These are phyloP conservation scores for Mitragyna speciosa DNA, from an alignment of 257 asterid genomes.

Conservation along the genomic window DNA sequence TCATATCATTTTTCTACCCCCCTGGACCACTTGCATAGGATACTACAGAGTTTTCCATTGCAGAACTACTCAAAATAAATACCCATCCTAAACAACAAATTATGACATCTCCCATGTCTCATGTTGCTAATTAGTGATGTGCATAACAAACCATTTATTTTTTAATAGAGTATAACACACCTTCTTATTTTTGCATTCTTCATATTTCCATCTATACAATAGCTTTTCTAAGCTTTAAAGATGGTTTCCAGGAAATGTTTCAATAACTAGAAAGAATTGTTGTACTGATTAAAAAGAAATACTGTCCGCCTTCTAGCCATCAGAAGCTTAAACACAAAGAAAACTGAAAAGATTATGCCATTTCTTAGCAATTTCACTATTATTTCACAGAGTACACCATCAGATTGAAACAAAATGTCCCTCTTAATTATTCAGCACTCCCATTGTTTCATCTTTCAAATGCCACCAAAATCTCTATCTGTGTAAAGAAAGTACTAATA, in stretches of 20 bases:
- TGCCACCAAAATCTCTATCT: too few species aligned
- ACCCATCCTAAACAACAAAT: background rate
- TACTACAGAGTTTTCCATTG: background rate
- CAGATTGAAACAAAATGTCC: too few species aligned
- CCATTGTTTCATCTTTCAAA: too few species aligned
- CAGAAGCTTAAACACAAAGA: too few species aligned
- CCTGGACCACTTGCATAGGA: conserved; percentile 3
- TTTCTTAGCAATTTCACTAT: background rate
- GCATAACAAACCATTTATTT: too few species aligned
- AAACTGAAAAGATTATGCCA: background rate
- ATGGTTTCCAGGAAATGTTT: background rate
- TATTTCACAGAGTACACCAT: too few species aligned
- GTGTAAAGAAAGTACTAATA: too few species aligned
- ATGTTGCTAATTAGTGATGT: too few species aligned
- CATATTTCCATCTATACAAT: background rate
- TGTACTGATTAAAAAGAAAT: background rate
- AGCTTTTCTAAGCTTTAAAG: background rate
- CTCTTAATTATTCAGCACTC: too few species aligned
- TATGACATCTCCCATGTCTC: background rate
- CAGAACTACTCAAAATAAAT: background rate
- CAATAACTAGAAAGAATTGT: too few species aligned
- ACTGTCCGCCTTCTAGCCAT: background rate
- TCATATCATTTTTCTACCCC: background rate
- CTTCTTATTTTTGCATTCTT: background rate
- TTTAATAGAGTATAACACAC: too few species aligned